Base-by-base conservation (phyloP, 176 grass and related monocot genomes). In the Musa troglodytarum region DNA sequence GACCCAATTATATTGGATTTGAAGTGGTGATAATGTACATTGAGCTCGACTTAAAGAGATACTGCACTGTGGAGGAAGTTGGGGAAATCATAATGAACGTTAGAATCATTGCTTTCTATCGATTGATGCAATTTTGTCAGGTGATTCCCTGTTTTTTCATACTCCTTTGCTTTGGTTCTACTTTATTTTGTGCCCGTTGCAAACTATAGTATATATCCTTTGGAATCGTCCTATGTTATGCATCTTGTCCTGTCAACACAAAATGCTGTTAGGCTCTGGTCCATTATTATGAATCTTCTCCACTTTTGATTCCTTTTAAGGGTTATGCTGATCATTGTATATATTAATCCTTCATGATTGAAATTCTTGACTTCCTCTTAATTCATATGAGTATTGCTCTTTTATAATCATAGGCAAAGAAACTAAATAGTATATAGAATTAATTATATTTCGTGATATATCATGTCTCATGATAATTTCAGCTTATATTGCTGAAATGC, bases 51-150 rank as follows among this genome's bases (percentile, higher is more conserved):
- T 59, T 92, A 25, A 86, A 82, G 87, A 92, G 83, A 84, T 84
- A 84, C 68, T 87, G 83, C 1, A 71, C 81, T 61, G 81, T 92
- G 81, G 85, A 88, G 81, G 78, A 87, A n/a, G 78, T 85, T 55
- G 85, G 83, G 72, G 86, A 72, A 34, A 84, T 84, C 74, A 85
- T 87, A 83, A 96, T 92, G 92, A 88, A 84, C 59, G 87, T 86
- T 84, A 90, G 81, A 82, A 86, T 96, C 72, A 87, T 84, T 82
- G 92, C 83, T 78, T 89, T 71, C 81, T 89, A 85, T 73, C 87
- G 90, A 73, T 72, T 87, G 69, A 92, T 90, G 76, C 89, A 92
- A 86, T 85, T 92, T 86, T 92, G 89, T 75, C 93, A 92, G 89
- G 89, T 96, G 81, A 83, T 72, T 8, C 62, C 68, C 50, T 69